Percentiles rank a stretch among this genome's conserved stretches.
Conservation (phyloP, 345 rosid species). For the Draba incana region DNA sequence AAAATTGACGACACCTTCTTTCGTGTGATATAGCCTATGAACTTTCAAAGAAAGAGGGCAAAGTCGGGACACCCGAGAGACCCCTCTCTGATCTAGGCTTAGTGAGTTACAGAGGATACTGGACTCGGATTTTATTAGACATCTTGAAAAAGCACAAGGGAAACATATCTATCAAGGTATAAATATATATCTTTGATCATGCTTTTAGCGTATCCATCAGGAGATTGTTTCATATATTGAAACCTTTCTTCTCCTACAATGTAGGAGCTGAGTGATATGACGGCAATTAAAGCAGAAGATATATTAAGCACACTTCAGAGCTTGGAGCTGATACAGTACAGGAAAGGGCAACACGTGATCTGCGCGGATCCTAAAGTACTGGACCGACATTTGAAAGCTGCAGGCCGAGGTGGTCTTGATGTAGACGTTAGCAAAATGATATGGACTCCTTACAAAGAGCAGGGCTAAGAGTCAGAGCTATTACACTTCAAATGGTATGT, state of each 20-base stretch:
- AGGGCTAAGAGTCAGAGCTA: slow-evolving; percentile 48
- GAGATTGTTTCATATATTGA: slow-evolving; percentile 12
- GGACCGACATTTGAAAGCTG: slow-evolving; percentile 98
- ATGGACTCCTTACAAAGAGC: slow-evolving; percentile 99
- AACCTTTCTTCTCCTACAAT: background rate
- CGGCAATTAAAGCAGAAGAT: slow-evolving; percentile 97
- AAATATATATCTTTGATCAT: background rate
- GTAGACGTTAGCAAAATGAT: slow-evolving; percentile 96
- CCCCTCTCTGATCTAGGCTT: slow-evolving; percentile 97
- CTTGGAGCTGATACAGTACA: slow-evolving; percentile 93
- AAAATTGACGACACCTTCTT: background rate
- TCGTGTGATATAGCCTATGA: slow-evolving; percentile 77
- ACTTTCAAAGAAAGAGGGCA: slow-evolving; percentile 98
- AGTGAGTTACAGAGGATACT: slow-evolving; percentile 96
- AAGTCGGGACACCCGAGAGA: slow-evolving; percentile 98
- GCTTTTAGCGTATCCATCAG: background rate
- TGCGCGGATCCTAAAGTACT: slow-evolving; percentile 98
- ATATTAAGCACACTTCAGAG: slow-evolving; percentile 91
- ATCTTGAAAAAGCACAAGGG: slow-evolving; percentile 98
- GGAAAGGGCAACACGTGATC: slow-evolving; percentile 98
- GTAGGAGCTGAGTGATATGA: slow-evolving; percentile 99
- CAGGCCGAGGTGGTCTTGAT: slow-evolving; percentile 95
- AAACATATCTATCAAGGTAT: slow-evolving; percentile 96
- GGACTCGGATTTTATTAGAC: slow-evolving; percentile 95
- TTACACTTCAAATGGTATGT: slow-evolving; percentile 12